Conservation (phyloP, 345 rosid genomes). For the Syzygium oleosum region DNA sequence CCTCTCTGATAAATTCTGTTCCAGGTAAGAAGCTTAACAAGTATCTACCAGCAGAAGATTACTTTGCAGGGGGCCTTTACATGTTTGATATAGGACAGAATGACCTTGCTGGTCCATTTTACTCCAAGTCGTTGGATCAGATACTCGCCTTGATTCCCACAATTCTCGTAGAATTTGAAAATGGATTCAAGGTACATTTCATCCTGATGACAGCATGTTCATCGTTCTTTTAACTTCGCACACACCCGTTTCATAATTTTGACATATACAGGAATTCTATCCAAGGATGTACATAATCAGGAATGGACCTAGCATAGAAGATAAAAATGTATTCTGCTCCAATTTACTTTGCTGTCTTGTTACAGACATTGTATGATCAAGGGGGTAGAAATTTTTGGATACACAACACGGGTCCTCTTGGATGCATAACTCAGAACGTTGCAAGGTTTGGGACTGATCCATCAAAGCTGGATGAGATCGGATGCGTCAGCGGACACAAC, state of each 20-base stretch:
- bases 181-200: conserved; percentile 49
- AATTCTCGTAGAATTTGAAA: conserved; percentile 62
- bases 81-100: conserved; percentile 96
- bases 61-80: conserved; percentile 60
- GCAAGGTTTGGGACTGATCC: conserved; percentile 79
- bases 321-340: background rate
- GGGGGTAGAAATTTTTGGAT: conserved; percentile 91
- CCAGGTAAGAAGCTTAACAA: conserved; percentile 42
- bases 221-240: background rate
- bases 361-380: conserved; percentile 65
- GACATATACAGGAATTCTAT: background rate
- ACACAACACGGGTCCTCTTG: conserved; percentile 93
- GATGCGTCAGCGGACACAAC: conserved; percentile 73
- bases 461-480: conserved; percentile 74
- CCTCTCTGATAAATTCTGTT: background rate
- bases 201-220: background rate
- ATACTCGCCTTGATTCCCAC: conserved; percentile 67
- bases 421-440: conserved; percentile 87
- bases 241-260: background rate
- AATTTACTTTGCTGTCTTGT: background rate
- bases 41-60: conserved; percentile 65
- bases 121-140: conserved; percentile 82
- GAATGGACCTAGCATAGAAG: background rate
- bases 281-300: background rate
- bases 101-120: conserved; percentile 93